Percentiles rank a stretch among this genome's conserved stretches.
phyloP scores from a whole-genome alignment of 2,329 filamentous ascomycete species.

The Parafenestella ontariensis region DNA sequence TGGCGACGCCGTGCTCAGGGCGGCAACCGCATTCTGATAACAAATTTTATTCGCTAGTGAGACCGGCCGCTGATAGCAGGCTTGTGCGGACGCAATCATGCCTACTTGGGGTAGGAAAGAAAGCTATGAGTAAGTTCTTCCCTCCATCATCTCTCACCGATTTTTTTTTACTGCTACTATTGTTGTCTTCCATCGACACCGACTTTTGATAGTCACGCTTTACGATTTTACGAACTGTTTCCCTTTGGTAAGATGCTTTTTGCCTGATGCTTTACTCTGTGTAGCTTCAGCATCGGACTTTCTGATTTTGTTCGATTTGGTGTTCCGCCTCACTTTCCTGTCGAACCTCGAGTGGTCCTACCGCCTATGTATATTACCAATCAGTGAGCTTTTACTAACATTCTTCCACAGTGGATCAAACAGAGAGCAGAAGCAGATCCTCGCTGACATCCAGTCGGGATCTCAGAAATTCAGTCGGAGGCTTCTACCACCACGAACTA shows the following conservation, averaged over 20 bases:
- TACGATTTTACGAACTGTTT: neutral
- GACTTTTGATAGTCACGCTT: neutral
- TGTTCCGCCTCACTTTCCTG: neutral
- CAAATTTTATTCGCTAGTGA: constrained; percentile 7
- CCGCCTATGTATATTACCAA: constrained; percentile 3
- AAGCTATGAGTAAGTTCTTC: constrained; percentile 49
- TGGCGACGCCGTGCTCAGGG: constrained; percentile 5
- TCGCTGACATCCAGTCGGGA: constrained; percentile 48
- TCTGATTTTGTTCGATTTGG: neutral
- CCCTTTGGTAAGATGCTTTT: constrained; percentile 11
- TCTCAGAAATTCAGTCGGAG: constrained; percentile 47
- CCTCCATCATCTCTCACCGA: constrained; percentile 20
- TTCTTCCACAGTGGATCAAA: constrained; percentile 32
- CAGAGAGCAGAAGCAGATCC: constrained; percentile 50
- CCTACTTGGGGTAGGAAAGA: constrained; percentile 49
- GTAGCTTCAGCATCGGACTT: neutral
- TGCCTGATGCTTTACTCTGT: neutral
- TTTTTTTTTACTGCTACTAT: constrained; percentile 8
- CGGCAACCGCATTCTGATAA: constrained; percentile 1
- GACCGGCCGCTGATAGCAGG: constrained; percentile 23
- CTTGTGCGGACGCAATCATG: constrained; percentile 34
- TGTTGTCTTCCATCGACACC: constrained; percentile 10
- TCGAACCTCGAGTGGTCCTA: constrained; percentile 6
- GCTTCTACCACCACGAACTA: constrained; percentile 26
- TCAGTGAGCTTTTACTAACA: constrained; percentile 14